These are phyloP conservation scores for Teratosphaeria gauchensis DNA, from an alignment of 2,329 filamentous ascomycete genomes.

Conservation along the genomic window DNA sequence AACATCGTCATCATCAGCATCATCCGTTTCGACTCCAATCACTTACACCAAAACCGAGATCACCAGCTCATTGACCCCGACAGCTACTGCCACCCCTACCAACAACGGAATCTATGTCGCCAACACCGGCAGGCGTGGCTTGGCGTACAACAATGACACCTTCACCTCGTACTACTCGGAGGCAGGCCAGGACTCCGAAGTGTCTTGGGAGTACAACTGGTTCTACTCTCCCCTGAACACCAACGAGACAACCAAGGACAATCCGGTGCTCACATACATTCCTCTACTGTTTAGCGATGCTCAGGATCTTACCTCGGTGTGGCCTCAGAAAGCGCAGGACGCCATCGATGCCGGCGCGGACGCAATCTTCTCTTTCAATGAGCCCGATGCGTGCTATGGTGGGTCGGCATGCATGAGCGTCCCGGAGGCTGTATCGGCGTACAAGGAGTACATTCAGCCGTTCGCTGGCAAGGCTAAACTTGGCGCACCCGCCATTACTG, in stretches of 20 bases:
- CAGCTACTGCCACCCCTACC: slow-evolving; percentile 2
- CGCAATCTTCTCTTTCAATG: slow-evolving; percentile 60
- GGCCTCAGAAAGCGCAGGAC: slow-evolving; percentile 41
- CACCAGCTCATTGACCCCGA: slow-evolving; percentile 6
- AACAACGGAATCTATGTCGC: slow-evolving; percentile 5
- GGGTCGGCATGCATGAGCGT: slow-evolving; percentile 50
- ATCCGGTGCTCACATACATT: slow-evolving; percentile 45
- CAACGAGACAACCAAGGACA: slow-evolving; percentile 29
- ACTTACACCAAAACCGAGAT: neutral
- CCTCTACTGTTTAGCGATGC: slow-evolving; percentile 51
- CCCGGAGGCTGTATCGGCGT: slow-evolving; percentile 40
- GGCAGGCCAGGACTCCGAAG: slow-evolving; percentile 25
- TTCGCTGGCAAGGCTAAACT: slow-evolving; percentile 45
- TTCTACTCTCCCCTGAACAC: slow-evolving; percentile 24
- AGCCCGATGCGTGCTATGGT: slow-evolving; percentile 47
- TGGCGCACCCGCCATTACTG: slow-evolving; percentile 52
- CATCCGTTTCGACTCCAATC: neutral
- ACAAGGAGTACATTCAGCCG: slow-evolving; percentile 47
- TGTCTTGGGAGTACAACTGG: slow-evolving; percentile 64
- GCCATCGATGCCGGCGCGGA: slow-evolving; percentile 47
- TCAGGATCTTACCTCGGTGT: slow-evolving; percentile 37
- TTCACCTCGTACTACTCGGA: slow-evolving; percentile 44
- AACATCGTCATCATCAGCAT: neutral
- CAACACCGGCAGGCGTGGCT: slow-evolving; percentile 50
- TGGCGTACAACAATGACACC: slow-evolving; percentile 54